A percentile compares a stretch with the other conserved stretches of the same genome.
Evolutionary conservation across 345 rosid genomes (phyloP).

Genomic region (Aethionema arabicum): DNA sequence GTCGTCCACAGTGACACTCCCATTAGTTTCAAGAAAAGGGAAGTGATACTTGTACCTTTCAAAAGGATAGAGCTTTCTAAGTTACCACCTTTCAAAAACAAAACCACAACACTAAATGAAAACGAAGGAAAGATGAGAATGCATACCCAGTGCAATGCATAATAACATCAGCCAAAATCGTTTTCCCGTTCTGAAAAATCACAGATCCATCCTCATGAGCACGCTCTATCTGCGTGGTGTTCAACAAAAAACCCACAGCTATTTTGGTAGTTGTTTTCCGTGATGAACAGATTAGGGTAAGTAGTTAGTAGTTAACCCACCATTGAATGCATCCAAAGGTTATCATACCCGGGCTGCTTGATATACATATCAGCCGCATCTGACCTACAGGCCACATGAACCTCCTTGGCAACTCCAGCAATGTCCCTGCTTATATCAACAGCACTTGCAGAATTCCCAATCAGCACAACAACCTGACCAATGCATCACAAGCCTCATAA

Average conservation of each 20-base stretch:
- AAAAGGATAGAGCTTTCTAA: background rate
- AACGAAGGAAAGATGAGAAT: background rate
- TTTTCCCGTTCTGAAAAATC: slow-evolving; percentile 56
- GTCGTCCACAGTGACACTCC: slow-evolving; percentile 66
- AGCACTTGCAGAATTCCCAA: slow-evolving; percentile 71
- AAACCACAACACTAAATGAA: background rate
- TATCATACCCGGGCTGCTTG: slow-evolving; percentile 46
- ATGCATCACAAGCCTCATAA: slow-evolving; percentile 5
- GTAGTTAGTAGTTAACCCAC: slow-evolving; percentile 32
- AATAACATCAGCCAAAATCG: slow-evolving; percentile 51
- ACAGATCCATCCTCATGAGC: slow-evolving; percentile 60
- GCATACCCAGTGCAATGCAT: slow-evolving; percentile 82
- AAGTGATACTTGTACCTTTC: slow-evolving; percentile 81
- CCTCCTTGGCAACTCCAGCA: slow-evolving; percentile 75
- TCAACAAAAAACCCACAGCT: background rate
- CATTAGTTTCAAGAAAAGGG: slow-evolving; percentile 82
- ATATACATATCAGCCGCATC: slow-evolving; percentile 47
- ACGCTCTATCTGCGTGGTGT: slow-evolving; percentile 53
- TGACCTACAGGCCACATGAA: slow-evolving; percentile 66
- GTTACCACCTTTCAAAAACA: background rate
- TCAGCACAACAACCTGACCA: slow-evolving; percentile 63
- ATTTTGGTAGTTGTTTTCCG: background rate
- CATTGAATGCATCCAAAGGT: slow-evolving; percentile 80
- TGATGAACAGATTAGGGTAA: background rate
- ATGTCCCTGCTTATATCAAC: slow-evolving; percentile 70